A percentile compares a stretch with the other conserved stretches of the same genome.
phyloP scores from a whole-genome alignment of 2,329 filamentous ascomycete species.

The Nigrospora oryzae region DNA sequence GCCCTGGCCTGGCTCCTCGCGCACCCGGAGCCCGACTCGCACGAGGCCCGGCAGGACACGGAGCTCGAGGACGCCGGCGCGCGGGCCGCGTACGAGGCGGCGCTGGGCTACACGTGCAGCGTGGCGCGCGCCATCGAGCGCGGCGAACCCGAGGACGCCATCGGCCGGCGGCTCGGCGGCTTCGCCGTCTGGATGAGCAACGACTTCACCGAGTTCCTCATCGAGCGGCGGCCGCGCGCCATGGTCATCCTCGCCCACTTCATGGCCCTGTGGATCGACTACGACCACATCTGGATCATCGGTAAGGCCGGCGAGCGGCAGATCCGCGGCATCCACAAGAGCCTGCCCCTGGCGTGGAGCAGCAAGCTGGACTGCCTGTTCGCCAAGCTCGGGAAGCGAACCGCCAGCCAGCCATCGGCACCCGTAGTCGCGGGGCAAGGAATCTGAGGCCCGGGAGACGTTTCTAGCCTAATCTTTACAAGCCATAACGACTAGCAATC shows the following conservation, averaged over 20 bases:
- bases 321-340: constrained; percentile 25
- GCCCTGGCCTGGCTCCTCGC: constrained; percentile 25
- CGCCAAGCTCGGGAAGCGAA: constrained; percentile 11
- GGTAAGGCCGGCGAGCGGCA: constrained; percentile 25
- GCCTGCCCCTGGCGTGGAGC: constrained; percentile 23
- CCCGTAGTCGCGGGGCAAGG: too few relatives aligned
- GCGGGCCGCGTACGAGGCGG: constrained; percentile 18
- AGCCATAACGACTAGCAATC: too few relatives aligned
- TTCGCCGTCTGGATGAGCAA: constrained; percentile 25
- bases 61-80: constrained; percentile 20
- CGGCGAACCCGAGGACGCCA: constrained; percentile 18
- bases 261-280: constrained; percentile 26
- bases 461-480: too few relatives aligned
- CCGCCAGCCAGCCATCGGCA: too few relatives aligned
- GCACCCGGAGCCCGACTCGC: constrained; percentile 14
- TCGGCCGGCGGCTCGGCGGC: constrained; percentile 24
- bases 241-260: constrained; percentile 28
- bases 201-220: constrained; percentile 22
- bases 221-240: constrained; percentile 24
- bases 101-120: constrained; percentile 25
- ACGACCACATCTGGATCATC: constrained; percentile 25
- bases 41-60: constrained; percentile 11
- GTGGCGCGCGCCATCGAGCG: constrained; percentile 17
- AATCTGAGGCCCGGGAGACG: not conserved
- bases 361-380: constrained; percentile 24